Evolutionary conservation across 768 basidiomycete genomes (phyloP).

Genomic region (Calocybe cyanea): DNA sequence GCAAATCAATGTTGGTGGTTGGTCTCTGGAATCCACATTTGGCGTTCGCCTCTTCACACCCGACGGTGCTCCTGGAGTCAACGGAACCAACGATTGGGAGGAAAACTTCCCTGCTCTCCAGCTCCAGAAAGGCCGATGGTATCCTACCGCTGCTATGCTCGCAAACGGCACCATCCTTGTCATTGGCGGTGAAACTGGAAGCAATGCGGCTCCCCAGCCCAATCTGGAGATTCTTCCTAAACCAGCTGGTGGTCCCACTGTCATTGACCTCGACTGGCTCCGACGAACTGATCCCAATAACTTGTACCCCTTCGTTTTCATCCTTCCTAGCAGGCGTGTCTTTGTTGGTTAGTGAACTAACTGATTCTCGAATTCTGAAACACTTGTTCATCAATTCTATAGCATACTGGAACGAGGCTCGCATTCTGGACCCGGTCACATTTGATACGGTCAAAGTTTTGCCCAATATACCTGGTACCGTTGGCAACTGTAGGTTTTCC

Average conservation of each 20-base stretch:
- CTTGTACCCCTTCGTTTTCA: slow-evolving; percentile 72
- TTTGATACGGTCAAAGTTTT: slow-evolving; percentile 57
- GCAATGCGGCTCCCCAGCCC: slow-evolving; percentile 62
- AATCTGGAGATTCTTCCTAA: slow-evolving; percentile 71
- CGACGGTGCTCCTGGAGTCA: slow-evolving; percentile 61
- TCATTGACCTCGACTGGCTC: slow-evolving; percentile 61
- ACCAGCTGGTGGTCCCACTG: slow-evolving; percentile 59
- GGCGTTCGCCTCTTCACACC: slow-evolving; percentile 75
- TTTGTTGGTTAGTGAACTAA: slow-evolving; percentile 58
- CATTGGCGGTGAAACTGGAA: slow-evolving; percentile 72
- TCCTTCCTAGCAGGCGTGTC: slow-evolving; percentile 65
- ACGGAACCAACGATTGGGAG: slow-evolving; percentile 78
- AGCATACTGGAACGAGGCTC: slow-evolving; percentile 82
- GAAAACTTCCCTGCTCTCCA: slow-evolving; percentile 56
- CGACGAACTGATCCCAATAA: slow-evolving; percentile 75
- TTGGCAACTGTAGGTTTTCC: slow-evolving; percentile 50
- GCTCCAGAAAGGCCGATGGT: slow-evolving; percentile 73
- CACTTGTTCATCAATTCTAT: neutral
- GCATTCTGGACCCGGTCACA: slow-evolving; percentile 63
- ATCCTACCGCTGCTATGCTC: slow-evolving; percentile 63
- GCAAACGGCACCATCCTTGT: slow-evolving; percentile 73
- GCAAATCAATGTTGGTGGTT: slow-evolving; percentile 62
- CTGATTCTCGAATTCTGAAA: neutral
- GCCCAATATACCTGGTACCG: slow-evolving; percentile 74
- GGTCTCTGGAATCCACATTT: slow-evolving; percentile 69